Evolutionary conservation across 129 eudicot species (phyloP), one percentile per base, ranked within the genome.

Genomic region (Artemisia tridentata): DNA sequence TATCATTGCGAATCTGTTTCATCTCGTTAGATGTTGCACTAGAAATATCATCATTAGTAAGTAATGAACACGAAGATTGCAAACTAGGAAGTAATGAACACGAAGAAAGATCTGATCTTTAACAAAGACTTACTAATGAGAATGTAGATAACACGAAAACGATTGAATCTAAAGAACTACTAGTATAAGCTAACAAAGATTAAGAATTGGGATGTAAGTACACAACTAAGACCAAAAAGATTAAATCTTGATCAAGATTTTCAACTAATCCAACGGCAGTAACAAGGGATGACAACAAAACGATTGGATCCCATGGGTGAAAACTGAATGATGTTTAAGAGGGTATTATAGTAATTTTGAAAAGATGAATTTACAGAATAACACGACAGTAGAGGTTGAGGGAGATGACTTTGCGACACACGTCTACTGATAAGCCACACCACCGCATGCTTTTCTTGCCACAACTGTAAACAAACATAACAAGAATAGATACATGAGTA

Each of bases 251-350:
- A 13, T 76, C 19, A 5, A n/a, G 17, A 19, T 75, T 23, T 23
- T 92, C 90, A 92, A 79, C 96, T 92, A 64, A 92, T 92, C 96
- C 84, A 72, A 78, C 96, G 96, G 17, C 85, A 84, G 86, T 84
- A 89, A 68, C 98, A 92, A 46, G 95, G 95, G 71, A 89, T 83
- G 72, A 89, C 86, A 31, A 92, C 83, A 60, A 92, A 86, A 48
- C 81, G 84, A 82, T 81, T 86, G 20, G 92, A 69, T 53, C 97
- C 92, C 97, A 88, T 86, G 84, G 90, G 73, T 19, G 47, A 43
- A 73, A 66, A 57, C 12, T 55, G 45, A 34, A 6, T 29, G 69
- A 13, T 27, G 23, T 61, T 25, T 13, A 38, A 3, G 27, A 69
- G 70, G 52, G 72, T 71, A 16, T 18, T 11, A 62, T 7, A 47